Evolutionary conservation across 371 early-diverging fungal species (phyloP), one percentile per base, ranked within the genome.

Genomic region (Mortierella sp.): DNA sequence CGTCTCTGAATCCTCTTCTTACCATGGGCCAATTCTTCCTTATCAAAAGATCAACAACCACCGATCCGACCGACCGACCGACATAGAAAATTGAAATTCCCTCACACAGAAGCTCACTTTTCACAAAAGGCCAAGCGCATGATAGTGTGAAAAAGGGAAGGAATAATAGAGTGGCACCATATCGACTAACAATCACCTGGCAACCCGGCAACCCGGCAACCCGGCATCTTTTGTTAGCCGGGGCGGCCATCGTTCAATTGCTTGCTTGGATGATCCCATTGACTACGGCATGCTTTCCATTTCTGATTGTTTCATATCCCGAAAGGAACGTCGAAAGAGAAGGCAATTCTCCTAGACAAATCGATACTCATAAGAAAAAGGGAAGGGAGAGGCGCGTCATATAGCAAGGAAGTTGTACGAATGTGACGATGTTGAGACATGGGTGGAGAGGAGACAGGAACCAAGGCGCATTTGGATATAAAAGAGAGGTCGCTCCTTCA

Each of bases 181-280:
- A 56, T 27, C 11, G n/a, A 56, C 56, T 4, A 24, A 38, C 41
- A 38, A 68, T 68, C 68, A 68, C 24, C 43, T 68, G 43, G 68
- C 68, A 68, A 68, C 68, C 68, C 68, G 63, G 41, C 68, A 68
- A 68, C 68, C 68, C 68, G 63, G 41, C 68, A 68, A 65, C 68
- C 65, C 65, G 65, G 65, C 65, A 63, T 63, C 65, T 68, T 68
- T 68, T 38, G 41, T 3, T 38, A 41, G 68, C 68, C 68, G 68
- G 8, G 21, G 6, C 2, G 51, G 51, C 51, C 21, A 51, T 51
- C 51, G 16, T 51, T 21, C 4, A 11, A 18, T 16, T 21, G 54
- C 16, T 51, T 51, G 54, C 51, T 51, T 51, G 51, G 16, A 21
- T 51, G 51, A 51, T 51, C 24, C 10, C 70, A 70, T 41, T 43